Evolutionary conservation across 1,139 yeast species (phyloP).

Genomic region (Geotrichum bryndzae): DNA sequence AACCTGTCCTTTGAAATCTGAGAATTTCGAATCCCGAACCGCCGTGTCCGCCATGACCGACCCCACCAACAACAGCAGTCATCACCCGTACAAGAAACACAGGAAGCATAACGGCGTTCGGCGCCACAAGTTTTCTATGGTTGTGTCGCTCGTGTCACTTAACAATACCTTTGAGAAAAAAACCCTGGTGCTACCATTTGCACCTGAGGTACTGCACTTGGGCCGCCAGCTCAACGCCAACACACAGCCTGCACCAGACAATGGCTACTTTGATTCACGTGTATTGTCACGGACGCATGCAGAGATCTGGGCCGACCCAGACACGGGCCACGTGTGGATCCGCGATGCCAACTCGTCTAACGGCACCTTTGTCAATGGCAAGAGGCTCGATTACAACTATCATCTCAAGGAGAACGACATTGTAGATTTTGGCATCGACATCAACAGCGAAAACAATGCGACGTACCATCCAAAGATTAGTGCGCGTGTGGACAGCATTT

Average conservation of each 20-base stretch:
- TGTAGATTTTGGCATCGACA: conserved; percentile 86
- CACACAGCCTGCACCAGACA: conserved; percentile 67
- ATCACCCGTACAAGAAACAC: neutral
- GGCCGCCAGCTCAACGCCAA: conserved; percentile 82
- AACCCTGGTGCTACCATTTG: conserved; percentile 68
- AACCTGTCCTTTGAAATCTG: neutral
- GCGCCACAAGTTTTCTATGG: conserved; percentile 37
- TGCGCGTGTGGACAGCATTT: conserved; percentile 68
- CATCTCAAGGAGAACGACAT: conserved; percentile 60
- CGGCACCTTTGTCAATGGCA: conserved; percentile 86
- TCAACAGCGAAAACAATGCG: conserved; percentile 48
- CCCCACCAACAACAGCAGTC: neutral
- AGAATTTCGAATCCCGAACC: neutral
- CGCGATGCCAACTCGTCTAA: conserved; percentile 86
- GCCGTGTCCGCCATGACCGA: neutral
- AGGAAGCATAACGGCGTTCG: neutral
- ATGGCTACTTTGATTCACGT: conserved; percentile 91
- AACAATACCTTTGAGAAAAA: conserved; percentile 81
- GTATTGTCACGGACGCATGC: conserved; percentile 94
- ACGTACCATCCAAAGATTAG: conserved; percentile 78
- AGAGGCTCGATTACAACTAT: conserved; percentile 55
- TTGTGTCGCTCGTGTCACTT: conserved; percentile 64
- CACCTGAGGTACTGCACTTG: conserved; percentile 76
- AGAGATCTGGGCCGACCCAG: conserved; percentile 69
- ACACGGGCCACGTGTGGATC: conserved; percentile 62